A percentile compares a stretch with the other conserved stretches of the same genome.
phyloP scores from a whole-genome alignment of 306 rosid species.

The Luffa acutangula region DNA sequence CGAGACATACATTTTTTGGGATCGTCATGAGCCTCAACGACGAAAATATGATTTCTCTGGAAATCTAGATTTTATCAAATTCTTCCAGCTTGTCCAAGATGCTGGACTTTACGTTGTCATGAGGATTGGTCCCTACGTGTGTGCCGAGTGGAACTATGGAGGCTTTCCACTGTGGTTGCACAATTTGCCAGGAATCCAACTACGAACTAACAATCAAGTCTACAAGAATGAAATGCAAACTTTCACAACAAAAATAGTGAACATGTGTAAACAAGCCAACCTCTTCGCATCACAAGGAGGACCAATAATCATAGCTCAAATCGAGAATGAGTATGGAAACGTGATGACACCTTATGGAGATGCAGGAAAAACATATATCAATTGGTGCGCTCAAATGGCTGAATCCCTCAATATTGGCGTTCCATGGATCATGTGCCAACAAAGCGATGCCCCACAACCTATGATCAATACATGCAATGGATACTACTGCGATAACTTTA shows the following conservation, averaged over 20 bases:
- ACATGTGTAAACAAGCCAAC: slow-evolving; percentile 54
- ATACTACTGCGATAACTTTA: slow-evolving; percentile 66
- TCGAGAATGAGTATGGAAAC: slow-evolving; percentile 69
- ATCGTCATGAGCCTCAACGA: slow-evolving; percentile 7
- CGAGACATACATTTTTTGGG: slow-evolving; percentile 15
- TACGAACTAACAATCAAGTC: slow-evolving; percentile 51
- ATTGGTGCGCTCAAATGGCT: slow-evolving; percentile 72
- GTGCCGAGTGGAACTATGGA: slow-evolving; percentile 68
- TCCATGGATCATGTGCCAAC: slow-evolving; percentile 89
- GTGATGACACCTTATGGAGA: slow-evolving; percentile 35
- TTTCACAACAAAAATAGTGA: slow-evolving; percentile 42
- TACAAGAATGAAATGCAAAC: slow-evolving; percentile 77
- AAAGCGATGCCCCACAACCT: slow-evolving; percentile 73
- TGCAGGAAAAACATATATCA: slow-evolving; percentile 31
- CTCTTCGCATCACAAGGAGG: slow-evolving; percentile 82
- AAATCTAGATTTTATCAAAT: slow-evolving; percentile 44
- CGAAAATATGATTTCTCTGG: slow-evolving; percentile 49
- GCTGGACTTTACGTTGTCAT: slow-evolving; percentile 61
- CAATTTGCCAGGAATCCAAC: slow-evolving; percentile 50
- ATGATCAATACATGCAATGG: slow-evolving; percentile 80
- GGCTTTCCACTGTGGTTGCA: slow-evolving; percentile 76
- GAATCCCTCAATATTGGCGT: slow-evolving; percentile 61
- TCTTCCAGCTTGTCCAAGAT: slow-evolving; percentile 53
- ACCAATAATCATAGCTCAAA: slow-evolving; percentile 70
- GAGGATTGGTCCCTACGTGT: slow-evolving; percentile 75